These are phyloP conservation scores for Knoxia roxburghii DNA, from an alignment of 257 asterid genomes.

Conservation along the genomic window DNA sequence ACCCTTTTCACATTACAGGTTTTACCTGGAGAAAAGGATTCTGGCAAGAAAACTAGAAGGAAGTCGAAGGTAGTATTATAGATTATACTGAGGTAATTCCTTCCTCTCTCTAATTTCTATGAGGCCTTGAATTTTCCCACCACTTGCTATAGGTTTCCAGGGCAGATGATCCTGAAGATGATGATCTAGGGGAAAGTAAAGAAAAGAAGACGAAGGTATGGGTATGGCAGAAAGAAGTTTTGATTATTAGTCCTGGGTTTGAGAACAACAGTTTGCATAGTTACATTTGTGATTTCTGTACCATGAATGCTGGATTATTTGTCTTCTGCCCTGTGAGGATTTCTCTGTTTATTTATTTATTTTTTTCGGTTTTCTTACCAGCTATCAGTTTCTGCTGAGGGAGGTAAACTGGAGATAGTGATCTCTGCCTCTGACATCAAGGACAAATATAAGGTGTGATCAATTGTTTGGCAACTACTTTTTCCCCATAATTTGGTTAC, in stretches of 20 bases:
- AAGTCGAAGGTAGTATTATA: constrained; percentile 16
- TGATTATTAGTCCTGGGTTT: not conserved
- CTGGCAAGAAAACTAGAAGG: constrained; percentile 16
- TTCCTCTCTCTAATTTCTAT: not conserved
- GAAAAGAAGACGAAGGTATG: constrained; percentile 68
- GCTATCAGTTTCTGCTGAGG: constrained; percentile 45
- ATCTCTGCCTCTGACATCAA: constrained; percentile 57
- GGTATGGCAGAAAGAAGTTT: not conserved
- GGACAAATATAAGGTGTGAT: constrained; percentile 59
- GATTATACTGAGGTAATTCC: not conserved
- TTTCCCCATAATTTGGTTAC: not conserved
- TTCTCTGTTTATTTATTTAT: not conserved
- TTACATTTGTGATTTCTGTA: not conserved
- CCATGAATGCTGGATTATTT: not conserved
- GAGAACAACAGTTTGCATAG: not conserved
- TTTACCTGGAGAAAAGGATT: constrained; percentile 20
- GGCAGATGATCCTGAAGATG: constrained; percentile 30
- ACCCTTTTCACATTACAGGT: constrained; percentile 10
- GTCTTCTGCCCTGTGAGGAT: not conserved
- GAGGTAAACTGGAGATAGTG: constrained; percentile 36
- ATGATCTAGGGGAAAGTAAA: constrained; percentile 30
- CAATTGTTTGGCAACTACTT: constrained; percentile 5
- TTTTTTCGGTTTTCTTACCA: constrained; percentile 18
- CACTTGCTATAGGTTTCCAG: constrained; percentile 26
- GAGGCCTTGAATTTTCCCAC: not conserved